A percentile compares a stretch with the other conserved stretches of the same genome.
Evolutionary conservation across 768 basidiomycete species (phyloP).

Genomic region (Mycena latifolia): DNA sequence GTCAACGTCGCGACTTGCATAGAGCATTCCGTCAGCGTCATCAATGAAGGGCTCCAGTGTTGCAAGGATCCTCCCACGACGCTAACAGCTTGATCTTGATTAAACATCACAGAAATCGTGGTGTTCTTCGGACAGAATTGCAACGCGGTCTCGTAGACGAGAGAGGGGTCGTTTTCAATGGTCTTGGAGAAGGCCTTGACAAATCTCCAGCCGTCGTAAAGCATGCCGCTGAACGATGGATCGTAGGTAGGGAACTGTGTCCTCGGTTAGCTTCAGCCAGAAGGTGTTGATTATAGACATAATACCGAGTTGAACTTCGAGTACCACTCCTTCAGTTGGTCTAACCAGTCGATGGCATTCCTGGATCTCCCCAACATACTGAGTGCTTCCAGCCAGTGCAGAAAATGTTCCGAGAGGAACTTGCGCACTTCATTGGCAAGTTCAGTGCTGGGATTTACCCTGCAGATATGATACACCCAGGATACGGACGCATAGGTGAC

Average conservation of each 20-base stretch:
- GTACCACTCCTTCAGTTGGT: constrained; percentile 2
- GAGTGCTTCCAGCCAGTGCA: constrained; percentile 17
- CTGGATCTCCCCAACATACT: constrained; percentile 6
- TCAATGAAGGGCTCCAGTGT: constrained; percentile 13
- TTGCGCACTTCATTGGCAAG: background rate
- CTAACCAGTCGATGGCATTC: constrained; percentile 7
- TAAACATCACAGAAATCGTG: background rate
- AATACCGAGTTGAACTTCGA: background rate
- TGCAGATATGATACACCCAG: constrained; percentile 11
- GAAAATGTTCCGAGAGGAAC: constrained; percentile 1
- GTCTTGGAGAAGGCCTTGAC: constrained; percentile 8
- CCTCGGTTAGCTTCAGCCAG: background rate
- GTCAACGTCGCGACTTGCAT: background rate
- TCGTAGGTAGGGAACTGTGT: background rate
- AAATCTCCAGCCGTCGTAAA: constrained; percentile 19
- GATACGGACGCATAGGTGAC: constrained; percentile 2
- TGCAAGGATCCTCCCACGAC: constrained; percentile 4
- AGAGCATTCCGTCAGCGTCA: background rate
- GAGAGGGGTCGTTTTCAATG: constrained; percentile 1
- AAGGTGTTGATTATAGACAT: background rate
- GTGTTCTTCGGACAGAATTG: constrained; percentile 9
- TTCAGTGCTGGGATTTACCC: background rate
- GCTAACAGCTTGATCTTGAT: background rate
- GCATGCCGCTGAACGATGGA: background rate
- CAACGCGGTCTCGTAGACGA: constrained; percentile 10